Evolutionary conservation across 2,329 filamentous ascomycete genomes (phyloP), one percentile per base, ranked within the genome.

Genomic region (Microsporum canis): DNA sequence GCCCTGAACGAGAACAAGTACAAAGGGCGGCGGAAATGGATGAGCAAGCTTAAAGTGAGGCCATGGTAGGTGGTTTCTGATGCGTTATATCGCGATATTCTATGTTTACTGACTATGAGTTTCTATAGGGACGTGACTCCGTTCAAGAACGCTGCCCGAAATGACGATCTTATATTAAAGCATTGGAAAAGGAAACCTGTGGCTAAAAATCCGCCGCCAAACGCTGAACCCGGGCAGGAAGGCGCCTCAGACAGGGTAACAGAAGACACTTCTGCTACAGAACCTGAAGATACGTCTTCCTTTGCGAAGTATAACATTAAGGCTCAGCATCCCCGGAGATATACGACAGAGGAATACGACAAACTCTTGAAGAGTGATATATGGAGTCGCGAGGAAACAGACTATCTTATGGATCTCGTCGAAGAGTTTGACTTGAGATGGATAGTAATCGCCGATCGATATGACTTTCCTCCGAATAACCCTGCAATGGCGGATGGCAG

Each of bases 371-470:
- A 85, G 67, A 87, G 80, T 69, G 78, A 84, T 12, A 86, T 92
- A 67, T 99, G 94, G 94, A 87, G 88, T 12, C 89, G 88, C 69
- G 87, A 94, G 68, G 94, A 99, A 75, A 99, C 94, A 6, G 91
- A 96, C 71, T 96, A 96, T 70, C 76, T 99, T 64, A 82, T 97
- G 71, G 78, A 83, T 2, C 72, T 92, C 39, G 88, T 84, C 12
- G 81, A 81, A 61, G 87, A 91, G 55, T 96, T 86, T 70, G 90
- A 95, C 70, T 80, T 96, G 63, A 86, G 94, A 66, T 99, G 94
- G 91, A 82, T 92, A 2, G 73, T 97, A 14, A 89, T 99, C 63
- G 89, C 87, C 79, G 94, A 99, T 73, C 88, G 92, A 62, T 99
- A 96, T 76, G 89, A 95, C 60, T 95, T 71, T 61, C 71, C 75